Evolutionary conservation across 805 yeast species (phyloP), one percentile per base, ranked within the genome.

Genomic region (Yarrowia yakushimensis): DNA sequence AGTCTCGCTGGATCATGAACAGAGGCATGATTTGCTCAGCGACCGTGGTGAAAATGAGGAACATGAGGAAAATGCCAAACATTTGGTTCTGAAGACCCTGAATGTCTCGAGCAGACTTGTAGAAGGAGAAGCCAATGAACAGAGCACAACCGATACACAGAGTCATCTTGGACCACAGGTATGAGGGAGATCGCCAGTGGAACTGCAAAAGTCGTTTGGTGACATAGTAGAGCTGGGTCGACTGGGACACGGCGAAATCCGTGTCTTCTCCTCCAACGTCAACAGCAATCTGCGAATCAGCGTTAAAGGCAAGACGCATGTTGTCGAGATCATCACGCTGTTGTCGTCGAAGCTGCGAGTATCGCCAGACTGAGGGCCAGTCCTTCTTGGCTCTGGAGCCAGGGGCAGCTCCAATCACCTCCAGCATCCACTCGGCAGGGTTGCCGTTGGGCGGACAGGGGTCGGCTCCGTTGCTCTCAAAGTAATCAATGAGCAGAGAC

Each of bases 381-480:
- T 74, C 74, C 20, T 63, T 59, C 25, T 63, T 67, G 12, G 74
- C 73, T 11, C 63, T 63, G 10, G 74, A 68, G 22, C 74, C 77
- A 55, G 75, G 76, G 42, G 72, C 76, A 62, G 77, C 78, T 31
- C 81, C 79, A 61, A 71, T 69, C n/a, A 68, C 70, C 66, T 87
- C 87, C 74, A 90, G 78, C 96, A 90, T 90, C 94, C 96, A 90
- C 76, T 90, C 96, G 13, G 92, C 93, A 31, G 93, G 94, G 67
- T 88, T 88, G 5, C 89, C 90, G 42, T 79, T 78, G 7, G 78
- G 75, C 20, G 92, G 91, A 76, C 92, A 87, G 62, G 77, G 76
- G 25, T 79, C 81, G 42, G 91, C 83, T 61, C 90, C 91, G 66
- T 86, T 73, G 4, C 72, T 71, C 72, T 87, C 90, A 69, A 87